phyloP scores from a whole-genome alignment of 306 rosid species.

The Mimosa pudica region DNA sequence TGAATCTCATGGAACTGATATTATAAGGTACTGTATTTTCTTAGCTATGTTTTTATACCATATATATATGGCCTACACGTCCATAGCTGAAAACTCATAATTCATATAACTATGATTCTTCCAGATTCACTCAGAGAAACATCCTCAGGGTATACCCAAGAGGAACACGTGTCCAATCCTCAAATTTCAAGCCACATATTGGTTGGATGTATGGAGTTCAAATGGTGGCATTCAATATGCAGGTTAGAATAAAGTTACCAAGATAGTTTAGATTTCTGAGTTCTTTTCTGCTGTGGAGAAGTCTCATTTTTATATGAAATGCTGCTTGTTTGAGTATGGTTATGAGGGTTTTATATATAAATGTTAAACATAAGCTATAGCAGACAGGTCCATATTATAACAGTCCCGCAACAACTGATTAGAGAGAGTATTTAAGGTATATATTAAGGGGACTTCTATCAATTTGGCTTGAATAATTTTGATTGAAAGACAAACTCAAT shows the following conservation, averaged over 20 bases:
- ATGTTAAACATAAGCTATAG: too few relatives aligned
- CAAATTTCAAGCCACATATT: conserved; percentile 82
- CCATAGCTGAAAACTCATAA: not conserved
- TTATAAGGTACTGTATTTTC: conserved; percentile 60
- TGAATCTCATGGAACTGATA: conserved; percentile 63
- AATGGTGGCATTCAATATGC: conserved; percentile 98
- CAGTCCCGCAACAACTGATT: too few relatives aligned
- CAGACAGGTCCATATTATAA: too few relatives aligned
- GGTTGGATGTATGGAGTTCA: conserved; percentile 98
- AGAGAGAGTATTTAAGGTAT: too few relatives aligned
- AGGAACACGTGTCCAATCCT: conserved; percentile 70
- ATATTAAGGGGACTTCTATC: too few relatives aligned
- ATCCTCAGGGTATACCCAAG: conserved; percentile 82
- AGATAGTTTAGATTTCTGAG: conserved; percentile 7
- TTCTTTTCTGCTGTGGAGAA: conserved; percentile 15
- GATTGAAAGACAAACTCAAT: too few relatives aligned
- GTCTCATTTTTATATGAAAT: conserved; percentile 1
- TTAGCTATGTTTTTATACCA: conserved; percentile 6
- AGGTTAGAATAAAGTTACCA: conserved; percentile 58
- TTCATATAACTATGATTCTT: not conserved
- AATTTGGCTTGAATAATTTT: too few relatives aligned
- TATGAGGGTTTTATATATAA: not conserved
- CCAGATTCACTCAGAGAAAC: conserved; percentile 83
- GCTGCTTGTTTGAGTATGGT: not conserved
- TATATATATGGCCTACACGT: not conserved